These are phyloP conservation scores for Starmerella scarabaei DNA, from an alignment of 805 yeast species.

Conservation along the genomic window DNA sequence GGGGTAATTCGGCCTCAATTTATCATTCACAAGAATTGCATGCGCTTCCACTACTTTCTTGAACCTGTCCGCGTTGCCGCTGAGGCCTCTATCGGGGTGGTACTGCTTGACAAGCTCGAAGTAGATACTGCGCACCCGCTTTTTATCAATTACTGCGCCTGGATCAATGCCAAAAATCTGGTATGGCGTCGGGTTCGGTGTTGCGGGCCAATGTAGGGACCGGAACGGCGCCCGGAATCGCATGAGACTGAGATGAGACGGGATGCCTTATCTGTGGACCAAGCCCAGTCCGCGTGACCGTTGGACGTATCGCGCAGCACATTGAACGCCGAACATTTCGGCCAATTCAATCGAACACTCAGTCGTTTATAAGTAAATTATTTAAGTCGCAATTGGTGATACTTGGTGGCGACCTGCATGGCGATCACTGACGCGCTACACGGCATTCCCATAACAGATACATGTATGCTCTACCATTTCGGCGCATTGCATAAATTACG, in stretches of 20 bases:
- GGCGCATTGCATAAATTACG: too few species aligned
- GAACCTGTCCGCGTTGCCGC: conserved; percentile 37
- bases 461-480: too few species aligned
- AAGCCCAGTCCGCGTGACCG: too few species aligned
- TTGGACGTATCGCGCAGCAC: too few species aligned
- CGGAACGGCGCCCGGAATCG: too few species aligned
- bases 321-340: too few species aligned
- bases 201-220: conserved; percentile 46
- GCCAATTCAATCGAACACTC: too few species aligned
- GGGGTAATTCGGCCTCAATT: background rate
- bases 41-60: conserved; percentile 46
- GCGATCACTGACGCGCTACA: too few species aligned
- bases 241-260: background rate
- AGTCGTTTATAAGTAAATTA: too few species aligned
- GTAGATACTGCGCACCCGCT: conserved; percentile 37
- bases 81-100: conserved; percentile 53
- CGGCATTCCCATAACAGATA: too few species aligned
- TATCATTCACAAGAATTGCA: conserved; percentile 37
- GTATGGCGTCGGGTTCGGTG: conserved; percentile 50
- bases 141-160: conserved; percentile 25
- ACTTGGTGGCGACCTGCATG: too few species aligned
- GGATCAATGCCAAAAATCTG: conserved; percentile 43
- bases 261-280: background rate
- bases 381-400: too few species aligned
- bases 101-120: conserved; percentile 56